Base-by-base conservation (phyloP, 108 stramenopile genomes). In the Skeletonema menzelii region DNA sequence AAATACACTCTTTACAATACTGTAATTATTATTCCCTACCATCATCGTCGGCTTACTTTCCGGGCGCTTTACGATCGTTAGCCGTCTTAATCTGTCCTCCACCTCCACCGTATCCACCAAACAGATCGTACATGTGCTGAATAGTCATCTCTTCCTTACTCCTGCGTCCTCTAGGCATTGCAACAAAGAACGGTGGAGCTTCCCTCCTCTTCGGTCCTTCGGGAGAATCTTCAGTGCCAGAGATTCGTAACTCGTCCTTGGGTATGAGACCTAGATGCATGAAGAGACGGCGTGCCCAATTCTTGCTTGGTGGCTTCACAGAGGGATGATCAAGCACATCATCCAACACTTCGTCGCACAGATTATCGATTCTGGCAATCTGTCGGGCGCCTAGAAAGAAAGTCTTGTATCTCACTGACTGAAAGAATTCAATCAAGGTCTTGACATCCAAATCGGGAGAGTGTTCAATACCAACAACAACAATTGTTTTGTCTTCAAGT, bases 111-210 rank as follows among this genome's bases (percentile, higher is more conserved):
- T 77, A 82, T 56, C 85, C 85, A 37, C 77, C 74, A 31, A 86
- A 86, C 34, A 86, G 68, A 70, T 83, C 82, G 64, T 86, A 83
- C 85, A 86, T 86, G 61, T 83, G 82, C 27, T 86, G 82, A 44
- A 83, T 83, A 8, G 81, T 83, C 79, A 81, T 86, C 55, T 86
- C 85, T 65, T 86, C 85, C 59, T 76, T 81, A 42, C 32, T 75
- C 31, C 44, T 76, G 14, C 85, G 69, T 38, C 85, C 85, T 69
- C 80, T 37, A 27, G 85, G 85, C 82, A 86, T 83, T 57, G 85
- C 85, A 32, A 83, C 82, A 73, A 86, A 86, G 79, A 82, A 86
- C 2, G 85, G 85, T 22, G 85, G 85, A 5, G 79, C 77, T 31
- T 76, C 76, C 38, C 69, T 71, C 32, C 40, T 49, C 34, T 77